These are phyloP conservation scores for Spinacia oleracea DNA, from an alignment of 179 eudicot species.

Conservation along the genomic window DNA sequence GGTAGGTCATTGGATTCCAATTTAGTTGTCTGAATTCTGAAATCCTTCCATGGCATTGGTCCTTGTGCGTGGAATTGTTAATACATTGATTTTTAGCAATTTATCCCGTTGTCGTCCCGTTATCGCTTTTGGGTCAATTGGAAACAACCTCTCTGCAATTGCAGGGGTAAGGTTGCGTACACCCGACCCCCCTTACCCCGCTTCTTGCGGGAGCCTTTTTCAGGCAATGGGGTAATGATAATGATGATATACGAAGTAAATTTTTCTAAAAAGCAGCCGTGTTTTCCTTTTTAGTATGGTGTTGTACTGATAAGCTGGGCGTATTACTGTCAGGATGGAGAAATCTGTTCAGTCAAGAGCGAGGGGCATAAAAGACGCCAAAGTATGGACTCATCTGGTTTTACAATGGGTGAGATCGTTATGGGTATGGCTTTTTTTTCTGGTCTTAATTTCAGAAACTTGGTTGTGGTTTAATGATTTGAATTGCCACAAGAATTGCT, in stretches of 20 bases:
- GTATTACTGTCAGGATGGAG: constrained; percentile 47
- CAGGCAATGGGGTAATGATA: no score
- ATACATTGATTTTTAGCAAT: not conserved
- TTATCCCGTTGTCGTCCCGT: no score
- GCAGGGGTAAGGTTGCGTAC: no score
- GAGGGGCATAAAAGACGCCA: constrained; percentile 91
- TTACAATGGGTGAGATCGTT: constrained; percentile 69
- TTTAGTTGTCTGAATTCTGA: not conserved
- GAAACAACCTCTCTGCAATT: no score
- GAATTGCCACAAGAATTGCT: not conserved
- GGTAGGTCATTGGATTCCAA: constrained; percentile 35
- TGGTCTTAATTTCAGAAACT: constrained; percentile 14
- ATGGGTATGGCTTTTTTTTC: constrained; percentile 47
- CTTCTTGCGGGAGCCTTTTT: no score
- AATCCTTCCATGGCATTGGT: not conserved
- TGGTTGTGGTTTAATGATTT: not conserved
- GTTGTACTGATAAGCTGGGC: constrained; percentile 15
- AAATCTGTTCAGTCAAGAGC: constrained; percentile 47
- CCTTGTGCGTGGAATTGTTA: not conserved
- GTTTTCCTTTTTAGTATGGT: not conserved
- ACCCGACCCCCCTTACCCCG: no score
- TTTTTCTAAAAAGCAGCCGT: not conserved
- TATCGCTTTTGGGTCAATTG: no score
- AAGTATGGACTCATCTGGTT: constrained; percentile 84
- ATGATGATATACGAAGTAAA: no score